These are phyloP conservation scores for Kodamaea restingae DNA, from an alignment of 805 yeast genomes.

Conservation along the genomic window DNA sequence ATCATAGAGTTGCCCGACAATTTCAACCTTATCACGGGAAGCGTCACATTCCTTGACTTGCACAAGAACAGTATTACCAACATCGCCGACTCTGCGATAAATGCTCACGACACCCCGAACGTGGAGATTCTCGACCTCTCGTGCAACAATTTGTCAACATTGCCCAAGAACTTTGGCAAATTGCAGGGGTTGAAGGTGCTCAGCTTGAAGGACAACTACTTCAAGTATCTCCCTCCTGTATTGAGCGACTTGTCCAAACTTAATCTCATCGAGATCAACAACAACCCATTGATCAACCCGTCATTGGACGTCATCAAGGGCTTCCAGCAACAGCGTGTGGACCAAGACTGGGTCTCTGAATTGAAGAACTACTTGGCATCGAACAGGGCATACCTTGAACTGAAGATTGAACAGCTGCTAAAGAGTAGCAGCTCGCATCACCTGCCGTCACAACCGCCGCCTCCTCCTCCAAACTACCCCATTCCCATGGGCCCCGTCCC, in stretches of 20 bases:
- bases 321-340: slow-evolving; percentile 36
- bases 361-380: slow-evolving; percentile 36
- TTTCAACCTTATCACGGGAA: slow-evolving; percentile 38
- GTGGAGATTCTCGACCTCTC: slow-evolving; percentile 68
- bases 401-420: slow-evolving; percentile 18
- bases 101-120: slow-evolving; percentile 25
- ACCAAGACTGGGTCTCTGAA: slow-evolving; percentile 42
- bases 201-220: slow-evolving; percentile 56
- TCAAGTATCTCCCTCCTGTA: slow-evolving; percentile 51
- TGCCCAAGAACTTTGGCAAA: slow-evolving; percentile 34
- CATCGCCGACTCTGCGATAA: slow-evolving; percentile 43
- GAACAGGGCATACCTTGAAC: slow-evolving; percentile 31
- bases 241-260: slow-evolving; percentile 50
- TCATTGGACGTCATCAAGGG: slow-evolving; percentile 29
- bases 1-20: slow-evolving; percentile 45
- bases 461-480: slow-evolving; percentile 2
- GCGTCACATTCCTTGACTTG: slow-evolving; percentile 59
- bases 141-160: slow-evolving; percentile 44
- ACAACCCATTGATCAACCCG: slow-evolving; percentile 57
- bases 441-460: slow-evolving; percentile 9
- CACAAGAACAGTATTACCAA: slow-evolving; percentile 54
- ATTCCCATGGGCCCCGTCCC: slow-evolving; percentile 4
- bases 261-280: slow-evolving; percentile 55
- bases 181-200: slow-evolving; percentile 51
- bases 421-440: slow-evolving; percentile 5